These are phyloP conservation scores for Carex parvula DNA, from an alignment of 176 grass and related monocot genomes.

Conservation along the genomic window DNA sequence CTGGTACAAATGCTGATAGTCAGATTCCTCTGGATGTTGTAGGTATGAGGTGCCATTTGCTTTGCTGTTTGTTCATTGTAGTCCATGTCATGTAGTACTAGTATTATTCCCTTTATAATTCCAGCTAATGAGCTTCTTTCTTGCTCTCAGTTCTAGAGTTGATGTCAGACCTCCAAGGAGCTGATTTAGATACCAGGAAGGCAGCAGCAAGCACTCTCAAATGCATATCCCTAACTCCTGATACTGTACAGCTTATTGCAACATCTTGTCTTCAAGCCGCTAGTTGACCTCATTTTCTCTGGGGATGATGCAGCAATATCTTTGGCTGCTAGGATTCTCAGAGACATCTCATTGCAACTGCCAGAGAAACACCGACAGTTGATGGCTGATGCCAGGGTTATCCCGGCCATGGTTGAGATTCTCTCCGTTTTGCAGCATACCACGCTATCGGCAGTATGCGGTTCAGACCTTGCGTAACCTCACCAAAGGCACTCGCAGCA, in stretches of 20 bases:
- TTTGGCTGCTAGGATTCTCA: conserved; percentile 8
- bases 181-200: conserved; percentile 17
- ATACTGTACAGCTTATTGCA: not conserved
- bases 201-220: conserved; percentile 18
- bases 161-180: conserved; percentile 10
- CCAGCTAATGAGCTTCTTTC: not conserved
- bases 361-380: conserved; percentile 10
- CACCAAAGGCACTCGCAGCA: not conserved
- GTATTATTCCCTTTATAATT: not conserved
- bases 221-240: conserved; percentile 4
- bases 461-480: conserved; percentile 17
- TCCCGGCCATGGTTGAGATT: conserved; percentile 6
- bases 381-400: conserved; percentile 18
- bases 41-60: not conserved
- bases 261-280: not conserved
- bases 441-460: not conserved
- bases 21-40: conserved; percentile 1
- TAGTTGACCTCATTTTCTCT: conserved; percentile 21
- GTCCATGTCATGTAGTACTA: not conserved
- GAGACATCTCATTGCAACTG: not conserved
- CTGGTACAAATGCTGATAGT: conserved; percentile 2
- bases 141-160: not conserved
- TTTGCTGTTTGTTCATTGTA: not conserved
- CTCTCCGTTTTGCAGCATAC: conserved; percentile 11
- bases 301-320: conserved; percentile 18